phyloP scores from a whole-genome alignment of 164 flowering plant genomes.

The Malania oleifera region DNA sequence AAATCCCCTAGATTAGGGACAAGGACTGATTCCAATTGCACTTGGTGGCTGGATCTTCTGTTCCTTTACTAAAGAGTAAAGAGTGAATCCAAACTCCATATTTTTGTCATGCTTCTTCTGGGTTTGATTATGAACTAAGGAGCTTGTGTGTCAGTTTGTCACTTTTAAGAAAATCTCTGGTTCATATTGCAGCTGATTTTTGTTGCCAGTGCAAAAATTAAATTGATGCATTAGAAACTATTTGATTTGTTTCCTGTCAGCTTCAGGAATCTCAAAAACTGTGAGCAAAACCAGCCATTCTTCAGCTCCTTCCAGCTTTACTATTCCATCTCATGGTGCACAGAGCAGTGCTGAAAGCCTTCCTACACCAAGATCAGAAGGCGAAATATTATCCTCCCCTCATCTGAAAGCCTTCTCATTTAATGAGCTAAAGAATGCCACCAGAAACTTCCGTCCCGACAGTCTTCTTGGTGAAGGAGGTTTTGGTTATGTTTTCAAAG shows the following conservation, averaged over 20 bases:
- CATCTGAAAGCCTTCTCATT: conserved; percentile 62
- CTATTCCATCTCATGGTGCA: conserved; percentile 27
- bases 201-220: too few relatives aligned
- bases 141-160: too few relatives aligned
- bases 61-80: too few relatives aligned
- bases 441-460: conserved; percentile 77
- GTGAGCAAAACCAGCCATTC: conserved; percentile 35
- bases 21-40: too few relatives aligned
- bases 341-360: conserved; percentile 21
- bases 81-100: too few relatives aligned
- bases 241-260: neutral
- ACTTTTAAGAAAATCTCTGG: too few relatives aligned
- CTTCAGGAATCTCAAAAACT: conserved; percentile 36
- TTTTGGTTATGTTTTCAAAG: conserved; percentile 83
- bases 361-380: conserved; percentile 68
- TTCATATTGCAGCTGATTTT: too few relatives aligned
- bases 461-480: conserved; percentile 92
- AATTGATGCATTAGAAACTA: too few relatives aligned
- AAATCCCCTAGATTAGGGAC: too few relatives aligned
- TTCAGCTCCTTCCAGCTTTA: conserved; percentile 37
- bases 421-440: conserved; percentile 70
- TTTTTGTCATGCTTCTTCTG: too few relatives aligned
- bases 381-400: conserved; percentile 60
- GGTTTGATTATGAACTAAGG: too few relatives aligned
- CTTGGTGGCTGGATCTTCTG: too few relatives aligned